phyloP scores from a whole-genome alignment of 345 rosid species.

The Populus simonii region DNA sequence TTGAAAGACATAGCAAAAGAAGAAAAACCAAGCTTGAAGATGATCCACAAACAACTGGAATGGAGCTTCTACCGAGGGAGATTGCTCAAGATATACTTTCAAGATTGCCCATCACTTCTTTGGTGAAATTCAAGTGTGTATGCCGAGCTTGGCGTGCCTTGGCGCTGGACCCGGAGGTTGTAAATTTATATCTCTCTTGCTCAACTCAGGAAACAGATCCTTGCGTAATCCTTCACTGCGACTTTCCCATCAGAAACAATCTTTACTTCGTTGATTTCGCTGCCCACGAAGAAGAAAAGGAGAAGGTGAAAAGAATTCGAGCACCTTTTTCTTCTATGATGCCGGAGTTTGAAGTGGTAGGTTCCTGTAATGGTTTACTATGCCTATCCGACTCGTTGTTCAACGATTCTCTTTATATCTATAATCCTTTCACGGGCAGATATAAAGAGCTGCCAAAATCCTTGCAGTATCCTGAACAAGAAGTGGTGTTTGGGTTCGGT shows the following conservation, averaged over 20 bases:
- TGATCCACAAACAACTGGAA: conserved; percentile 13
- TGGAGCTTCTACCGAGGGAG: conserved; percentile 61
- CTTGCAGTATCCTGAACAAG: conserved; percentile 22
- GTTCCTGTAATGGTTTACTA: conserved; percentile 44
- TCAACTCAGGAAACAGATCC: conserved; percentile 22
- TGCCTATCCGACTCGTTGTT: conserved; percentile 33
- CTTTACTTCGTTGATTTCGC: conserved; percentile 38
- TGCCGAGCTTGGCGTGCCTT: conserved; percentile 38
- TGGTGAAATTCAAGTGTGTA: conserved; percentile 37
- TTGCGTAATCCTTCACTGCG: conserved; percentile 41
- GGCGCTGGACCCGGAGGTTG: conserved; percentile 26
- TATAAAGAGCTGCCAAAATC: conserved; percentile 31
- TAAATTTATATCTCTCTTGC: conserved; percentile 3
- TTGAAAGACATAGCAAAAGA: conserved; percentile 19
- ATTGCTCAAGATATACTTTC: conserved; percentile 56
- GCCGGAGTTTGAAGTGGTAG: conserved; percentile 42
- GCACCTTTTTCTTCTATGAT: conserved; percentile 29
- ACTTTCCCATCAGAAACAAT: conserved; percentile 37
- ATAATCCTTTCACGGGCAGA: conserved; percentile 42
- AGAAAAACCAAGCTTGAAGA: conserved; percentile 22
- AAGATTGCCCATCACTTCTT: conserved; percentile 48
- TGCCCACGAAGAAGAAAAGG: neutral
- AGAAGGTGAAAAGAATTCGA: conserved; percentile 27
- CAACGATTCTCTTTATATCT: conserved; percentile 21
- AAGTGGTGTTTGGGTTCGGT: conserved; percentile 44